phyloP scores from a whole-genome alignment of 495 filamentous ascomycete genomes.

The Neurospora sp. region DNA sequence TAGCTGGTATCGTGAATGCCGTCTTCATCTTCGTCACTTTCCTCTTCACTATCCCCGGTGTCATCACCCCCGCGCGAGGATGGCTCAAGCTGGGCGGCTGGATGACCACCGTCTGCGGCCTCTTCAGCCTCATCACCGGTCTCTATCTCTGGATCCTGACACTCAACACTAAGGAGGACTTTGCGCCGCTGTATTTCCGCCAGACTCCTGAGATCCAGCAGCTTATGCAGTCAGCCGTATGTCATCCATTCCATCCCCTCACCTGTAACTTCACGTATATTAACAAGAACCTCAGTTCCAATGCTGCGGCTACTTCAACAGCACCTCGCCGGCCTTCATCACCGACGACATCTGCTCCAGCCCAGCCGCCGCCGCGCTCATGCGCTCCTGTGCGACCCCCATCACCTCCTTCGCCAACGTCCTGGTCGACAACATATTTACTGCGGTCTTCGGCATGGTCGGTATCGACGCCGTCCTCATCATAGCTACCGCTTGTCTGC shows the following conservation, averaged over 20 bases:
- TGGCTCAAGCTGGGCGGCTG: constrained; percentile 52
- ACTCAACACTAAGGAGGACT: constrained; percentile 48
- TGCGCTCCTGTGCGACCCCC: constrained; percentile 52
- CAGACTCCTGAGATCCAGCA: constrained; percentile 44
- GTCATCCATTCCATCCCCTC: constrained; percentile 10
- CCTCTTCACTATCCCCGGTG: constrained; percentile 46
- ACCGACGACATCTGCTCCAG: constrained; percentile 51
- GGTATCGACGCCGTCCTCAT: constrained; percentile 54
- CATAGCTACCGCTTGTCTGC: constrained; percentile 55
- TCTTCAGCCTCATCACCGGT: constrained; percentile 57
- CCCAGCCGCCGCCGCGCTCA: constrained; percentile 52
- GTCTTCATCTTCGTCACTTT: constrained; percentile 50
- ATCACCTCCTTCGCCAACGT: constrained; percentile 55
- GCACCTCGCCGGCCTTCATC: constrained; percentile 52
- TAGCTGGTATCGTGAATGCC: constrained; percentile 57
- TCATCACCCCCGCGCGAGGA: constrained; percentile 45
- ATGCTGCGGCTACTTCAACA: constrained; percentile 68
- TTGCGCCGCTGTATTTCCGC: constrained; percentile 44
- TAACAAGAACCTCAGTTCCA: constrained; percentile 42
- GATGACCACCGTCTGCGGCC: constrained; percentile 47
- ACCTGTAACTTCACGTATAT: neutral
- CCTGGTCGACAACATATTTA: constrained; percentile 64
- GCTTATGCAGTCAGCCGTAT: constrained; percentile 55
- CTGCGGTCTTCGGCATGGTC: constrained; percentile 64
- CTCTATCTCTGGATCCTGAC: constrained; percentile 62